Conservation (phyloP, 371 early-diverging fungal genomes). For the Dentiscutata heterogama region DNA sequence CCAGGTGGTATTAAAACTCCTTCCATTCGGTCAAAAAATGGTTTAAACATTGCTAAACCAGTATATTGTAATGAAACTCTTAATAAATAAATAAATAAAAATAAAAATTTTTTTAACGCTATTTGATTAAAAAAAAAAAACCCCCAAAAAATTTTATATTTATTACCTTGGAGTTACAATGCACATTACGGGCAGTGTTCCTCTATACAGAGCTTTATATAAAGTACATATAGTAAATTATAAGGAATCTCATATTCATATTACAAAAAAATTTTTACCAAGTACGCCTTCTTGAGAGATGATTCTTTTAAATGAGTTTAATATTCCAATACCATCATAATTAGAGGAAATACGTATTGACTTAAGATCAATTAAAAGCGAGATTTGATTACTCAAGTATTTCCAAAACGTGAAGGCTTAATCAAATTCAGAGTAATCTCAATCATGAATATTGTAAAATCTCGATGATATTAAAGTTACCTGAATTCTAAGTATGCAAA, state of each 20-base stretch:
- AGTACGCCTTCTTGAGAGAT: conserved; percentile 21
- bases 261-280: background rate
- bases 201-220: conserved; percentile 58
- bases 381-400: background rate
- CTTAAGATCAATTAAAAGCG: conserved; percentile 1
- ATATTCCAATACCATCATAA: conserved; percentile 15
- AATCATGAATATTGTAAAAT: background rate
- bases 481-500: background rate
- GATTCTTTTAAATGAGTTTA: conserved; percentile 24
- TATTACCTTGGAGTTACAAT: conserved; percentile 58
- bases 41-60: conserved; percentile 63
- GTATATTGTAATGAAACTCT: conserved; percentile 62
- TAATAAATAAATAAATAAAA: background rate
- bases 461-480: background rate
- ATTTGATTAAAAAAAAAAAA: background rate
- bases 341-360: conserved; percentile 24
- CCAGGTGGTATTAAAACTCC: conserved; percentile 55
- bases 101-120: background rate
- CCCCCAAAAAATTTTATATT: background rate
- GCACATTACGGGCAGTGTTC: conserved; percentile 61
- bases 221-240: background rate
- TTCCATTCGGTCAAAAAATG: conserved; percentile 62
- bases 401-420: no score
- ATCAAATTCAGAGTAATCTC: no score
- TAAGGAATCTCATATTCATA: no score